A percentile compares a stretch with the other conserved stretches of the same genome.
Evolutionary conservation across 805 yeast genomes (phyloP).

Genomic region (Kodamaea restingae): DNA sequence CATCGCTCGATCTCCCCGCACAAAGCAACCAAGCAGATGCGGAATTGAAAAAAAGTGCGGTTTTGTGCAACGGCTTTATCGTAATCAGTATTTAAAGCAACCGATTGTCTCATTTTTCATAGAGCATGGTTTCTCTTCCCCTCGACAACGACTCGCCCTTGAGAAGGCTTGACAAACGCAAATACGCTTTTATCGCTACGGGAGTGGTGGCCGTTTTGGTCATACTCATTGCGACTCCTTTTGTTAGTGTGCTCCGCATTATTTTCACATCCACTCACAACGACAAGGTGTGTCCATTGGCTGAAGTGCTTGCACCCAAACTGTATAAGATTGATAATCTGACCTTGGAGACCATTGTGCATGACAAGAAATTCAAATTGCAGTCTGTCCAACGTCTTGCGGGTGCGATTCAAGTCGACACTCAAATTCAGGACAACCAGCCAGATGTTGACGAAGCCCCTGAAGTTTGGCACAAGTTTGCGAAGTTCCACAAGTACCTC

Average conservation of each 20-base stretch:
- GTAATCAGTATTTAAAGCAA: too few relatives aligned
- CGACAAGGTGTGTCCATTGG: conserved; percentile 21
- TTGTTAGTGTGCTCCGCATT: conserved; percentile 17
- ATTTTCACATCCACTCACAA: conserved; percentile 14
- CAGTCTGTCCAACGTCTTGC: conserved; percentile 43
- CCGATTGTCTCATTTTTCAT: background rate
- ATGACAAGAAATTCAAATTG: conserved; percentile 22
- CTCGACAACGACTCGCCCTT: conserved; percentile 9
- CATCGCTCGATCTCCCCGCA: too few relatives aligned
- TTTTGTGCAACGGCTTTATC: too few relatives aligned
- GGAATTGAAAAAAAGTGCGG: too few relatives aligned
- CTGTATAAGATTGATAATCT: conserved; percentile 30
- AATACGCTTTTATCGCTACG: conserved; percentile 2
- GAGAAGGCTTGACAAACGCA: conserved; percentile 6
- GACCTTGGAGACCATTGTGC: conserved; percentile 25
- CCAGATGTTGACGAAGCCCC: conserved; percentile 51
- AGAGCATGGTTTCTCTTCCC: conserved; percentile 14
- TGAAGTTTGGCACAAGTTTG: conserved; percentile 41
- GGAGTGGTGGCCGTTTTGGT: conserved; percentile 15
- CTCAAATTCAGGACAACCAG: conserved; percentile 55
- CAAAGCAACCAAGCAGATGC: too few relatives aligned
- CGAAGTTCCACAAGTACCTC: conserved; percentile 49
- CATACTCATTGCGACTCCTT: conserved; percentile 14
- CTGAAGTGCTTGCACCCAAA: conserved; percentile 19
- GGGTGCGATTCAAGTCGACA: conserved; percentile 61